Evolutionary conservation across 192 early-diverging fungal genomes (phyloP), one percentile per base, ranked within the genome.

Genomic region (Geosiphon pyriformis): DNA sequence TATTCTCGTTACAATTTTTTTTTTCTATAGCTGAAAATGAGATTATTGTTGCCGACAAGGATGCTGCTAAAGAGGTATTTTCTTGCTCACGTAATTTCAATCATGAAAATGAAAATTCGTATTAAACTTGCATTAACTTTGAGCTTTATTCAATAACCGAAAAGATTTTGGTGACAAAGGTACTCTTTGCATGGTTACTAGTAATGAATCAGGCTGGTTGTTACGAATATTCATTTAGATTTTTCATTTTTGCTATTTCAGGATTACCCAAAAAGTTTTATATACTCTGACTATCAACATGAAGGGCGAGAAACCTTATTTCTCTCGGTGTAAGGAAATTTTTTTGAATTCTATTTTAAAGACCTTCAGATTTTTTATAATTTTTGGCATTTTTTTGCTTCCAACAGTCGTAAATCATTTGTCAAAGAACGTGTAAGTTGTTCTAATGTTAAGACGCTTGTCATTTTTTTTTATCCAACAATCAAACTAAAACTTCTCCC

Each of bases 21-120:
- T 59, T 17, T 37, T 18, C n/a, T n/a, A 35, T 33, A 59, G 58
- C 58, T 25, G 68, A 57, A 25, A 42, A 22, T 10, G 4, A 18
- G 3, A 26, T 76, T 11, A 46, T 48, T 17, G 50, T 76, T 20
- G 34, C 71, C 0, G 75, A 76, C 49, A 76, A 73, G 65, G 46
- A 51, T 34, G 73, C 73, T 55, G 12, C 67, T 25, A 76, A 76
- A 50, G 63, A 76, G 53, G 59, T 76, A 34, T 29, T 22, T 53
- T 27, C 29, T 3, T 53, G 4, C 29, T 22, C 3, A 26, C n/a
- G n/a, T n/a, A n/a, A n/a, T n/a, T n/a, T n/a, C n/a, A n/a, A n/a
- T n/a, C n/a, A n/a, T n/a, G n/a, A n/a, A n/a, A n/a, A n/a, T n/a
- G n/a, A n/a, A n/a, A n/a, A n/a, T n/a, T n/a, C n/a, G n/a, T n/a